phyloP scores from a whole-genome alignment of 1,139 yeast genomes.

The Pichia sp. region DNA sequence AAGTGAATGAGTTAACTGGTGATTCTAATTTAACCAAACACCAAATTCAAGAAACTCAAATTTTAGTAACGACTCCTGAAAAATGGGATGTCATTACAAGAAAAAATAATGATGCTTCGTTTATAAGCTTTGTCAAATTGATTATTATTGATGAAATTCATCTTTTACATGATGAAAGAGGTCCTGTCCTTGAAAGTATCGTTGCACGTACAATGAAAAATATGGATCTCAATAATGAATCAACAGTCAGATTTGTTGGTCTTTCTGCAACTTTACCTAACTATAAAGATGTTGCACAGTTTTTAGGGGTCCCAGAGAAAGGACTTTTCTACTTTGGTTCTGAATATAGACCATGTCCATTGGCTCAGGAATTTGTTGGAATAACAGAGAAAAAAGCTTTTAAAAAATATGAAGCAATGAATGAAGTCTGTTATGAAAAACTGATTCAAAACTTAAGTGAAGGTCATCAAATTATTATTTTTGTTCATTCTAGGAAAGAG shows the following conservation, averaged over 20 bases:
- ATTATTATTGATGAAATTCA: conserved; percentile 93
- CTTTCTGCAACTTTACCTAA: conserved; percentile 93
- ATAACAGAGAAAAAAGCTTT: conserved; percentile 79
- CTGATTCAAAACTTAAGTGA: conserved; percentile 57
- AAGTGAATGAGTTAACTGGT: conserved; percentile 85
- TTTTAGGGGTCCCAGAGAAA: conserved; percentile 56
- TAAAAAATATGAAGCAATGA: conserved; percentile 74
- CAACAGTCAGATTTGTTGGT: conserved; percentile 66
- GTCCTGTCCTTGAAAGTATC: conserved; percentile 86
- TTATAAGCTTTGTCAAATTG: conserved; percentile 56
- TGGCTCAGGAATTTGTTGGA: conserved; percentile 83
- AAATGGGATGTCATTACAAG: conserved; percentile 96
- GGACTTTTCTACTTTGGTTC: conserved; percentile 78
- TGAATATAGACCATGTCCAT: conserved; percentile 84
- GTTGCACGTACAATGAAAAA: conserved; percentile 66
- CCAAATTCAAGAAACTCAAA: conserved; percentile 73
- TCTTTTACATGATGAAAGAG: conserved; percentile 87
- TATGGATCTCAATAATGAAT: conserved; percentile 32
- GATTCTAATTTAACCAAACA: conserved; percentile 73
- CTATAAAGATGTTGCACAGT: conserved; percentile 78
- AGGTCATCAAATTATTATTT: conserved; percentile 69
- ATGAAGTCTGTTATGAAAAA: conserved; percentile 86
- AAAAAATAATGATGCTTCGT: conserved; percentile 59
- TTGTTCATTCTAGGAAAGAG: conserved; percentile 92
- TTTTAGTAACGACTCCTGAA: conserved; percentile 70